A percentile compares a stretch with the other conserved stretches of the same genome.
phyloP scores from a whole-genome alignment of 2,329 filamentous ascomycete species.

The Ophiostoma sp. region DNA sequence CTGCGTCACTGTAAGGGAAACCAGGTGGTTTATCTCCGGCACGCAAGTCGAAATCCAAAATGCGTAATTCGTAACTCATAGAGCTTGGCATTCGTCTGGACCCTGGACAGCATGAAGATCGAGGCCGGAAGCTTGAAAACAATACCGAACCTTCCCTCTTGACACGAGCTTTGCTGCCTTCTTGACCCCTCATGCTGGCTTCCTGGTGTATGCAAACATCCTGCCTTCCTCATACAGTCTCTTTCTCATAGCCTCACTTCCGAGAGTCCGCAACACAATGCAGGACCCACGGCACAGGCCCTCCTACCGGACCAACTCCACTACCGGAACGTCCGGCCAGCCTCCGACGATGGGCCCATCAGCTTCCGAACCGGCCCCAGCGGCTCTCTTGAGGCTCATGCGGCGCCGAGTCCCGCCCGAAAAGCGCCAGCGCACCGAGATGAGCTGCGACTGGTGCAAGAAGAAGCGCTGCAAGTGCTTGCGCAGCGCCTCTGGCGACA shows the following conservation, averaged over 20 bases:
- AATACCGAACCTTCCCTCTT: neutral
- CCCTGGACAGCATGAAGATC: neutral
- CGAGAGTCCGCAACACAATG: neutral
- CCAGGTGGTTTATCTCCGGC: neutral
- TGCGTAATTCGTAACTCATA: neutral
- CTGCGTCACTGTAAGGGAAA: neutral
- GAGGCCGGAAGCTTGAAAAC: conserved; percentile 6
- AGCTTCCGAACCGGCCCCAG: conserved; percentile 9
- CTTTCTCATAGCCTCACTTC: neutral
- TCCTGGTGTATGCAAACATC: neutral
- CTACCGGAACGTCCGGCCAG: neutral
- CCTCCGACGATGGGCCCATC: conserved; percentile 4
- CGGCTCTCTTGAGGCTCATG: conserved; percentile 30
- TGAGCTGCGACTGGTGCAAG: conserved; percentile 33
- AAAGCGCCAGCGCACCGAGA: conserved; percentile 31
- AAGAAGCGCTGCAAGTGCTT: conserved; percentile 32
- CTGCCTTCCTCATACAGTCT: neutral
- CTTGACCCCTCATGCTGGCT: neutral
- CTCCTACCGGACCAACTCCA: neutral
- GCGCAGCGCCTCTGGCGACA: conserved; percentile 28
- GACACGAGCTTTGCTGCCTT: neutral
- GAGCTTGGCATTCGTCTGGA: neutral
- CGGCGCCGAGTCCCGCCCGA: conserved; percentile 31
- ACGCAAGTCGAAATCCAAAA: neutral
- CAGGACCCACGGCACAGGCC: conserved; percentile 12